Evolutionary conservation across 2,329 filamentous ascomycete genomes (phyloP).

Genomic region (Phyllachora maydis): DNA sequence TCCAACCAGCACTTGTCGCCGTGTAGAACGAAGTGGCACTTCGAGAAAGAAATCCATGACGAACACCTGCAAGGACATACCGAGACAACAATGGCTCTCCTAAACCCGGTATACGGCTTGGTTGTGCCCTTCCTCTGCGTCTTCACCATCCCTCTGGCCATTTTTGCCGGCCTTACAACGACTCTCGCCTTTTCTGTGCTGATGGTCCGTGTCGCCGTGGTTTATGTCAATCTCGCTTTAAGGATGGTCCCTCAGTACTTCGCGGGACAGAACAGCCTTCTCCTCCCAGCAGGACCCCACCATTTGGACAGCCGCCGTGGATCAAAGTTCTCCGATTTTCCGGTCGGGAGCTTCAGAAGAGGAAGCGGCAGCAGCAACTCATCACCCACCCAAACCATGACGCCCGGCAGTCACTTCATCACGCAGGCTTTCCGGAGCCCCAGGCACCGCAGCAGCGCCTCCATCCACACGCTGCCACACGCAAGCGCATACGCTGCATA

Average conservation of each 20-base stretch:
- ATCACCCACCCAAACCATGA: slow-evolving; percentile 2
- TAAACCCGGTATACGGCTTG: slow-evolving; percentile 32
- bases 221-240: slow-evolving; percentile 41
- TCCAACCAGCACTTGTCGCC: too few relatives aligned
- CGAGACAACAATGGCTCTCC: slow-evolving; percentile 24
- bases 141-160: slow-evolving; percentile 38
- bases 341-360: slow-evolving; percentile 1
- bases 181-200: slow-evolving; percentile 39
- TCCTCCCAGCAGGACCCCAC: slow-evolving; percentile 1
- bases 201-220: slow-evolving; percentile 34
- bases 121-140: slow-evolving; percentile 41
- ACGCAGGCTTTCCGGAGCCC: slow-evolving; percentile 4
- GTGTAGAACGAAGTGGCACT: too few relatives aligned
- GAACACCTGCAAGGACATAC: too few relatives aligned
- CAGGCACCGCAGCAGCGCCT: slow-evolving; percentile 10
- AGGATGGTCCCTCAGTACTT: slow-evolving; percentile 36
- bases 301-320: slow-evolving; percentile 1
- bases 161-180: slow-evolving; percentile 43
- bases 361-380: slow-evolving; percentile 1
- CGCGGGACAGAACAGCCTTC: slow-evolving; percentile 14
- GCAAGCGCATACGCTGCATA: slow-evolving; percentile 3
- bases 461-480: neutral
- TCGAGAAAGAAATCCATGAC: neutral
- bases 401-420: neutral
- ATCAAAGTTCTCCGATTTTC: slow-evolving; percentile 2